Evolutionary conservation across 352 stramenopile species (phyloP), one percentile per base, ranked within the genome.

Genomic region (Phytophthora syringae): DNA sequence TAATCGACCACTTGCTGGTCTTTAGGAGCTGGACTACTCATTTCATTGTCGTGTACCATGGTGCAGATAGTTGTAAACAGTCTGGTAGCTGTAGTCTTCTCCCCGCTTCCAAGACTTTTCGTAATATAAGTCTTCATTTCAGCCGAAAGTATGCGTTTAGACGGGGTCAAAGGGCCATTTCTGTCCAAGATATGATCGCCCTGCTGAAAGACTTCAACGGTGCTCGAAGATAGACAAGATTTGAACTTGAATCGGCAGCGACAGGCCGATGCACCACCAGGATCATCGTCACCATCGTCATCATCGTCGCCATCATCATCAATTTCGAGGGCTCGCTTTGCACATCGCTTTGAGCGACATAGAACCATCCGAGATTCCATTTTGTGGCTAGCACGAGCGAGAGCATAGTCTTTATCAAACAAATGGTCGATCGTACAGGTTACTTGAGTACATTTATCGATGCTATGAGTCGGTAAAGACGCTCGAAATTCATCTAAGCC

Each of bases 101-200:
- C 42, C 0, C 42, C 53, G 25, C 13, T n/a, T 20, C 11, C 25
- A 47, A 53, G 52, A 44, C 22, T 60, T 2, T 50, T 3, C 5
- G 21, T 2, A 48, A 48, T 54, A 32, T 48, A 62, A 5, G 37
- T 2, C 11, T 62, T 62, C 22, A 48, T 62, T 47, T 54, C 7
- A 5, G 39, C 22, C 4, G 42, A 37, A 7, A 48, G 25, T 28
- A 20, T 18, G 9, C 30, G 15, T 22, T 62, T 13, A 10, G 25
- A 25, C 10, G 43, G 30, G 1, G 42, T 54, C 6, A 13, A 18
- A 18, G 20, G 54, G 13, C 54, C 21, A 16, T 62, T 54, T 62
- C 25, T 62, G 42, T 55, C 18, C 39, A 45, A 13, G 6, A 27
- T 16, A 25, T 45, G 39, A 1, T 45, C 39, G 18, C n/a, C 18